phyloP scores from a whole-genome alignment of 2,329 filamentous ascomycete genomes.

The Coniochaeta sp. region DNA sequence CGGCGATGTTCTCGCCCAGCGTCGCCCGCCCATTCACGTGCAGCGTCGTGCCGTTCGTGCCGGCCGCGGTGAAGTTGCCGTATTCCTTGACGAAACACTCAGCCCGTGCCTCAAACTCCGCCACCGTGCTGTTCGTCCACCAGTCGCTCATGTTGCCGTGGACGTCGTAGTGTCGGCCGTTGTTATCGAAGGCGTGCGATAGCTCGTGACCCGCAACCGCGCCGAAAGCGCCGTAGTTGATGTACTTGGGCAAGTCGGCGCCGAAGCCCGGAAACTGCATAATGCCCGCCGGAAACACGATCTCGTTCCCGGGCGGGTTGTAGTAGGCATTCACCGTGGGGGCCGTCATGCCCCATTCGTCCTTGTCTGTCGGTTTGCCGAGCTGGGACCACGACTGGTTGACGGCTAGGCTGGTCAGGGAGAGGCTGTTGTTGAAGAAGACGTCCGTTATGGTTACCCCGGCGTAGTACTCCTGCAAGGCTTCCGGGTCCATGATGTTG shows the following conservation, averaged over 20 bases:
- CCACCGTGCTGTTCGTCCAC: constrained; percentile 56
- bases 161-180: constrained; percentile 56
- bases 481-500: constrained; percentile 50
- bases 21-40: constrained; percentile 58
- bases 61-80: constrained; percentile 49
- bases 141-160: constrained; percentile 58
- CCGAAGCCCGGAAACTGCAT: constrained; percentile 64
- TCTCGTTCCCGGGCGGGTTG: constrained; percentile 57
- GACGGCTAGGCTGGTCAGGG: constrained; percentile 39
- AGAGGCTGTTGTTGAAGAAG: constrained; percentile 52
- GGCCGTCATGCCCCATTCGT: constrained; percentile 54
- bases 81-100: constrained; percentile 66
- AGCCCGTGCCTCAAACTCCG: constrained; percentile 49
- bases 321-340: constrained; percentile 62
- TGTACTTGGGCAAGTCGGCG: constrained; percentile 52
- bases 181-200: constrained; percentile 63
- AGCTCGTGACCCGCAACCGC: constrained; percentile 62
- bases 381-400: constrained; percentile 47
- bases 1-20: constrained; percentile 64
- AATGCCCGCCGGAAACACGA: constrained; percentile 62
- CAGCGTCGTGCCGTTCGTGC: constrained; percentile 46
- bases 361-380: constrained; percentile 51
- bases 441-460: constrained; percentile 40
- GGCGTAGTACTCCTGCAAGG: constrained; percentile 49
- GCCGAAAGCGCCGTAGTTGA: constrained; percentile 64